phyloP scores from a whole-genome alignment of 78 protist genomes.

The Isochrysis galbana region DNA sequence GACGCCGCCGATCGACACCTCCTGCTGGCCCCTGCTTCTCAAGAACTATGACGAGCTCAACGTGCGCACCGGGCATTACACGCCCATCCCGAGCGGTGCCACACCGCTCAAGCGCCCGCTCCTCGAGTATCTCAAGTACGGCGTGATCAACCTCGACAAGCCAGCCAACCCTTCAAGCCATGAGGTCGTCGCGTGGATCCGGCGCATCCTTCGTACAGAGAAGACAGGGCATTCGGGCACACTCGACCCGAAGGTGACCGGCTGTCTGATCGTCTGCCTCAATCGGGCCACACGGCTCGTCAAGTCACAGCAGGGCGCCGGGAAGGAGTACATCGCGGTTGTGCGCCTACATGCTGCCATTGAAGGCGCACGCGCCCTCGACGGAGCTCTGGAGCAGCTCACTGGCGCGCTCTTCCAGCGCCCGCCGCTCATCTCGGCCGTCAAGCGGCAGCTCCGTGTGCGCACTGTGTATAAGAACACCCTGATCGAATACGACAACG shows the following conservation, averaged over 20 bases:
- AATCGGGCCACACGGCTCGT: constrained; percentile 99
- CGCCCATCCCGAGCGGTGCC: constrained; percentile 93
- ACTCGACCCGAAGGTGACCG: constrained; percentile 99
- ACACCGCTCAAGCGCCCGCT: constrained; percentile 95
- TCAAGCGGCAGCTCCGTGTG: constrained; percentile 94
- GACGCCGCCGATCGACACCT: constrained; percentile 63
- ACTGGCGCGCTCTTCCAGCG: constrained; percentile 99
- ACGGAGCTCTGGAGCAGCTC: constrained; percentile 79
- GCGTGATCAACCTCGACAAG: constrained; percentile 99
- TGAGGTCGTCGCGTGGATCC: constrained; percentile 99
- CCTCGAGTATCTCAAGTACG: constrained; percentile 91
- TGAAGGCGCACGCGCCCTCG: constrained; percentile 51
- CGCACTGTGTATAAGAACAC: constrained; percentile 93
- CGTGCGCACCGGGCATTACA: constrained; percentile 93
- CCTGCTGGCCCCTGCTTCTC: constrained; percentile 87
- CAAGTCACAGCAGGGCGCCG: constrained; percentile 99
- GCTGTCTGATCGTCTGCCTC: constrained; percentile 95
- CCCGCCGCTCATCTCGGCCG: constrained; percentile 99
- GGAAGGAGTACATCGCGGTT: constrained; percentile 98
- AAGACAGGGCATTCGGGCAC: constrained; percentile 99
- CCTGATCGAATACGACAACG: constrained; percentile 92
- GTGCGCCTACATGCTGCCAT: constrained; percentile 84
- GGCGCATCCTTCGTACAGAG: constrained; percentile 89
- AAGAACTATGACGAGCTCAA: constrained; percentile 93
- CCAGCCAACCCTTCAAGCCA: constrained; percentile 99